Base-by-base conservation (phyloP, 139 green algal species). In the Bryopsis sp. region DNA sequence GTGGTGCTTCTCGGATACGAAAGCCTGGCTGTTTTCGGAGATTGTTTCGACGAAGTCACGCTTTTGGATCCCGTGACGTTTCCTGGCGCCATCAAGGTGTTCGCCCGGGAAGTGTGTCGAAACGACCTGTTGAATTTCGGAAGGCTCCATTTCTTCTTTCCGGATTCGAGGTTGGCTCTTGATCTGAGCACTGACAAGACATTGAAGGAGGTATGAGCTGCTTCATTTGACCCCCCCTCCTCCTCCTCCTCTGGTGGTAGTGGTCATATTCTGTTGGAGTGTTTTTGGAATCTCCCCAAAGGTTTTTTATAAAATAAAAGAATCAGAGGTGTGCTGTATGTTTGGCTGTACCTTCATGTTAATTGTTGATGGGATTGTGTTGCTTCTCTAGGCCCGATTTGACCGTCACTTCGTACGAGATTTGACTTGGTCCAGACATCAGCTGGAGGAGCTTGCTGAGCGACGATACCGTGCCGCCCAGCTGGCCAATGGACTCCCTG, bases 81-180 rank as follows among this genome's bases (percentile, higher is more conserved):
- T 64, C 48, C 58, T 63, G 76, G 74, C 8, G 85, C 89, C 60
- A 89, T 96, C 71, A 94, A 94, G 81, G 80, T 84, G 1, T 94
- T 94, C 80, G 88, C 89, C 4, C 78, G 83, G 28, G 86, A 94
- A 74, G 79, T 90, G 24, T 88, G 82, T 84, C 78, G 87, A 54
- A 96, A 96, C 72, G 89, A 96, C 77, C 71, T 96, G 47, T 86
- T 96, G 71, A 93, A 91, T 77, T 94, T 94, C 78, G 89, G 89
- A 1, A 81, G 88, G 7, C 79, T 95, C 59, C 89, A 96, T 81
- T 92, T 91, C 48, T 96, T 96, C 84, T 95, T 96, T 81, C 89
- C 89, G 4, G 89, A 95, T 81, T 87, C 76, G 19, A 60, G 64
- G 22, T 79, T 94, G 61, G 79, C 82, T 0, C 80, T 96, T n/a